Percentiles rank a stretch among this genome's conserved stretches.
These are phyloP conservation scores for Margaritispora aquatica DNA, from an alignment of 495 filamentous ascomycete species.

Conservation along the genomic window DNA sequence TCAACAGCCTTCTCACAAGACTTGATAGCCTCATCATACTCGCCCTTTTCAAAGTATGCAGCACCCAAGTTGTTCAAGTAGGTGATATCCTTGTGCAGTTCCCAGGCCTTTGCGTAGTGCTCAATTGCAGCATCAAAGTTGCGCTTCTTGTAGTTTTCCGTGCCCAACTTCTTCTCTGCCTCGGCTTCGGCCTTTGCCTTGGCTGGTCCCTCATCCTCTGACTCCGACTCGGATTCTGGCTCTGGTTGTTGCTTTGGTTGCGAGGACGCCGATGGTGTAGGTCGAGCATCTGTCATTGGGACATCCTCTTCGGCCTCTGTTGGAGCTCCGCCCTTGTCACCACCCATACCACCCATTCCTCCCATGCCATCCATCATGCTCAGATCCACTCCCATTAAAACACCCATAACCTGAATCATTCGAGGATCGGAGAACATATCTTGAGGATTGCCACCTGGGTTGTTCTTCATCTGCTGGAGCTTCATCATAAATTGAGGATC, in stretches of 20 bases:
- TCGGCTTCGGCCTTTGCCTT: constrained; percentile 92
- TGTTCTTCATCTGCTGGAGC: constrained; percentile 69
- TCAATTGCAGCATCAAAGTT: constrained; percentile 90
- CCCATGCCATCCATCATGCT: constrained; percentile 53
- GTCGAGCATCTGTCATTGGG: constrained; percentile 65
- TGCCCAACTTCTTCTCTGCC: constrained; percentile 90
- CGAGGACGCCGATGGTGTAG: constrained; percentile 26
- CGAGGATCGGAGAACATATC: constrained; percentile 81
- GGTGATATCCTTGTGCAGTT: constrained; percentile 88
- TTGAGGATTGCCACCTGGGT: constrained; percentile 72
- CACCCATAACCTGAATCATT: constrained; percentile 90
- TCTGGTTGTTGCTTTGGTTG: constrained; percentile 39
- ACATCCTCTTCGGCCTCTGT: constrained; percentile 66
- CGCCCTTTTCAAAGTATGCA: constrained; percentile 92
- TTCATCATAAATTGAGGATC: constrained; percentile 88
- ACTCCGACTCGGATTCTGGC: constrained; percentile 46
- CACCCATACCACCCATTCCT: constrained; percentile 33
- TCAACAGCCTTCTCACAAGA: constrained; percentile 82
- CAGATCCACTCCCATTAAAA: constrained; percentile 92
- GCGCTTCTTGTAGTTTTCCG: constrained; percentile 95
- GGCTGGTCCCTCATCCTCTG: constrained; percentile 74
- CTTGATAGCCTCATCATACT: constrained; percentile 80
- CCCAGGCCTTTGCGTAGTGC: constrained; percentile 96
- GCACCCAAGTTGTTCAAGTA: constrained; percentile 96
- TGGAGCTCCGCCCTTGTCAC: constrained; percentile 34